Percentiles rank a stretch among this genome's conserved stretches.
These are phyloP conservation scores for Lentinula sp. DNA, from an alignment of 768 basidiomycete genomes.

Conservation along the genomic window DNA sequence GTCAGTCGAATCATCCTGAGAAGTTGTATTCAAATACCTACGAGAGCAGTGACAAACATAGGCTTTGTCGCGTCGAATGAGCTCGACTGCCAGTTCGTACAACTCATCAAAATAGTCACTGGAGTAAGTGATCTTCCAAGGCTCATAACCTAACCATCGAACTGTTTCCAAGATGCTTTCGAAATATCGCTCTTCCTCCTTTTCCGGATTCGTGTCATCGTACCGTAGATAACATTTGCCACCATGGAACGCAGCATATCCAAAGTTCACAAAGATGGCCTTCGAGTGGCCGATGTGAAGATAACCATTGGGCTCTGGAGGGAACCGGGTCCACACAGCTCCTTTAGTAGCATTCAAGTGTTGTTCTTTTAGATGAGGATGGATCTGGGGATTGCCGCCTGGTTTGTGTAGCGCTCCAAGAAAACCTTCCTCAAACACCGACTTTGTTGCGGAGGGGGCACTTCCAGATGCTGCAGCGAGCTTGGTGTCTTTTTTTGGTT, in stretches of 20 bases:
- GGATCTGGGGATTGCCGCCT: constrained; percentile 87
- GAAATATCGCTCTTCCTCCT: constrained; percentile 94
- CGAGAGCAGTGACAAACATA: constrained; percentile 97
- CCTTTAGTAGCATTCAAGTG: constrained; percentile 81
- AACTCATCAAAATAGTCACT: constrained; percentile 92
- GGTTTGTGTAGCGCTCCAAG: constrained; percentile 88
- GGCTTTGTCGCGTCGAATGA: constrained; percentile 86
- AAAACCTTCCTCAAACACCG: constrained; percentile 93
- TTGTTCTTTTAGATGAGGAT: constrained; percentile 67
- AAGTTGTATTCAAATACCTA: constrained; percentile 33
- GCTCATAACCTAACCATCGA: constrained; percentile 96
- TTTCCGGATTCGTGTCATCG: constrained; percentile 98
- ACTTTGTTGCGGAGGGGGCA: constrained; percentile 35
- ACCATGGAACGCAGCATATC: constrained; percentile 93
- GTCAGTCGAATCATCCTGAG: background rate
- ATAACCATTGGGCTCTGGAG: constrained; percentile 97
- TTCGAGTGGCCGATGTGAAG: constrained; percentile 97
- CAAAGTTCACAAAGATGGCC: constrained; percentile 97
- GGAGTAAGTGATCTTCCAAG: constrained; percentile 98
- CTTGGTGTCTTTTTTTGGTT: constrained; percentile 41
- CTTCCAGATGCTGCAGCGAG: constrained; percentile 21
- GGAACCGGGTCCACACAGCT: constrained; percentile 91
- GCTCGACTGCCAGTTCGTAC: constrained; percentile 79
- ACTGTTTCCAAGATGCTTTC: constrained; percentile 95
- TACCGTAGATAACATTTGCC: constrained; percentile 93